Evolutionary conservation across 495 filamentous ascomycete species (phyloP).

Genomic region (Aspergillus mulundensis): DNA sequence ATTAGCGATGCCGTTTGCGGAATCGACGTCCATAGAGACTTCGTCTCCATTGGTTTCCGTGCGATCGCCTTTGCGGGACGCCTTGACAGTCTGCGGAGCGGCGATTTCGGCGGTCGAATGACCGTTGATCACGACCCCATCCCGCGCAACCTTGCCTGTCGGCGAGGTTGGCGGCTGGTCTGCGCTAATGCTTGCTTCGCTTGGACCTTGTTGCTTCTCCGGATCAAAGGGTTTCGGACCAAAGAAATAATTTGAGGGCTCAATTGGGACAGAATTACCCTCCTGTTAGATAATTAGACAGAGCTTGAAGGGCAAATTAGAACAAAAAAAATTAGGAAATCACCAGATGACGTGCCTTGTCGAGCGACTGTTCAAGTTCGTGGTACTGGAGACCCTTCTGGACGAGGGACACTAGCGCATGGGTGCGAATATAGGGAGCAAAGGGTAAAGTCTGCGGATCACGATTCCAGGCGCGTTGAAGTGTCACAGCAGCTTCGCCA

Average conservation of each 20-base stretch:
- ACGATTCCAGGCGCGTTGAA: slow-evolving; percentile 77
- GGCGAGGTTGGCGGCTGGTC: slow-evolving; percentile 30
- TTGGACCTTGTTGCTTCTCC: slow-evolving; percentile 26
- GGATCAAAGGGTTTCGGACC: slow-evolving; percentile 43
- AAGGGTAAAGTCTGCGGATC: slow-evolving; percentile 73
- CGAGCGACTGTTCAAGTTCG: slow-evolving; percentile 58
- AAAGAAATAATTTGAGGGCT: slow-evolving; percentile 47
- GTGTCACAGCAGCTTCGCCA: slow-evolving; percentile 69
- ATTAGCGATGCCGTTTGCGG: slow-evolving; percentile 29
- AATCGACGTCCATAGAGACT: slow-evolving; percentile 50
- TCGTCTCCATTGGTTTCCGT: slow-evolving; percentile 59
- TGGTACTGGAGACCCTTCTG: slow-evolving; percentile 76
- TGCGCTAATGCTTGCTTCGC: slow-evolving; percentile 26
- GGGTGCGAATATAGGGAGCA: slow-evolving; percentile 68
- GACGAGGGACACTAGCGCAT: slow-evolving; percentile 69
- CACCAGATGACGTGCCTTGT: slow-evolving; percentile 49
- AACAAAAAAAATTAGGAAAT: background rate
- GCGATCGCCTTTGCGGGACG: slow-evolving; percentile 49
- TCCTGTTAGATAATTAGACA: slow-evolving; percentile 28
- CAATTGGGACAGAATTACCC: slow-evolving; percentile 35
- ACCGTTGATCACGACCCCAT: slow-evolving; percentile 42
- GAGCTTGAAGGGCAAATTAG: background rate
- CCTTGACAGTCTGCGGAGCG: slow-evolving; percentile 22
- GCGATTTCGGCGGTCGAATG: slow-evolving; percentile 30
- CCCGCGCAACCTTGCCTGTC: slow-evolving; percentile 37